A percentile compares a stretch with the other conserved stretches of the same genome.
These are phyloP conservation scores for Lachancea waltii DNA, from an alignment of 805 yeast species.

Conservation along the genomic window DNA sequence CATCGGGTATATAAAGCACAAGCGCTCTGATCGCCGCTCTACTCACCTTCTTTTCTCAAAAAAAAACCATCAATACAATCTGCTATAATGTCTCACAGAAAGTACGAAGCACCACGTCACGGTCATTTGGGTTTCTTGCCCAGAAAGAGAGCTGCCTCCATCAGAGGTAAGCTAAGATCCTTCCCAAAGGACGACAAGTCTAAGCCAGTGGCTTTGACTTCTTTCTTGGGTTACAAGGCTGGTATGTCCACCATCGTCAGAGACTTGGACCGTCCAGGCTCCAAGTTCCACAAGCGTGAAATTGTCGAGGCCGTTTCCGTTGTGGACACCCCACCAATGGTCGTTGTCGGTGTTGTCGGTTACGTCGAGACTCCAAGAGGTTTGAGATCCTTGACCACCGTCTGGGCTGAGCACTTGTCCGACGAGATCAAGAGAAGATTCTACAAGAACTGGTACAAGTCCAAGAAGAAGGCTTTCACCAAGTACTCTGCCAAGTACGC, in stretches of 20 bases:
- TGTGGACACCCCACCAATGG: conserved; percentile 98
- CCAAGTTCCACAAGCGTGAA: conserved; percentile 99
- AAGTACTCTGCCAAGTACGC: conserved; percentile 99
- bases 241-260: conserved; percentile 99
- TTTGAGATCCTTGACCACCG: conserved; percentile 98
- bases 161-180: conserved; percentile 98
- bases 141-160: conserved; percentile 98
- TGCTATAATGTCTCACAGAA: conserved; percentile 93
- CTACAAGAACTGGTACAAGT: conserved; percentile 99
- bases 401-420: conserved; percentile 99
- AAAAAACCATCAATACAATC: conserved; percentile 9
- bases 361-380: conserved; percentile 99
- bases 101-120: conserved; percentile 99
- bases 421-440: conserved; percentile 99
- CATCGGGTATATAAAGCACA: conserved; percentile 14
- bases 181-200: conserved; percentile 98
- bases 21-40: neutral
- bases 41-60: neutral
- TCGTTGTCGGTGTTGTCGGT: conserved; percentile 99
- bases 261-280: conserved; percentile 99
- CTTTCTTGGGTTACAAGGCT: conserved; percentile 99
- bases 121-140: conserved; percentile 99
- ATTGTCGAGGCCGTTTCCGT: conserved; percentile 99
- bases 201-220: conserved; percentile 97
- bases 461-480: conserved; percentile 99